Base-by-base conservation (phyloP, 805 yeast genomes). In the Candida arabinofermentans region DNA sequence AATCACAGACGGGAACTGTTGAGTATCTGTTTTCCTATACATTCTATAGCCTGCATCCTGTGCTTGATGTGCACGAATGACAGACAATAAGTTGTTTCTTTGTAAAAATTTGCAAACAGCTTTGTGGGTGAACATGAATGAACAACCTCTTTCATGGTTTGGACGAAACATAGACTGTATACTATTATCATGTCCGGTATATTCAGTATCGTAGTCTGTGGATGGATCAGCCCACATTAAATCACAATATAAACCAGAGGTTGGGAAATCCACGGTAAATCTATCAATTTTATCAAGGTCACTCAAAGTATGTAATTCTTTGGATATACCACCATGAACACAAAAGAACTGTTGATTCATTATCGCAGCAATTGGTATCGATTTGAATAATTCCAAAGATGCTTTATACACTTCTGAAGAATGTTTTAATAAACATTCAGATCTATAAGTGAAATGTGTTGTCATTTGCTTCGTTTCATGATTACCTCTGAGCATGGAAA, bases 11-110 rank as follows among this genome's bases (percentile, higher is more conserved):
- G 97, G 98, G 60, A 91, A 91, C 10, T 95, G 95, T 57, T 89
- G 81, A 4, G 85, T 73, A 46, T 78, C 75, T 2, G 96, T 86
- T 50, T 86, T 79, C 54, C 83, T 84, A 66, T 91, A 91, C 87
- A 93, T 93, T 59, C 96, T 71, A 65, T 90, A 91, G 27, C 99
- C 99, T 8, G 93, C 90, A 63, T 91, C 97, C 64, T 91, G 99
- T 1, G 97, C 97, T 66, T 91, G 97, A 62, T 91, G 99, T 1
- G 97, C 98, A 44, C 99, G 74, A 35, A 91, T 87, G 27, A 91
- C 77, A n/a, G 89, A 83, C 24, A 91, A 67, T 27, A 91, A 67
- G 18, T 86, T 84, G 31, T 88, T 91, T 39, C 79, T 71, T 51
- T 84, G 83, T 53, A 91, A 69, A 54, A 91, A 91, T 34, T 76